phyloP scores from a whole-genome alignment of 2,329 filamentous ascomycete species.

The Pezicula radicicola region DNA sequence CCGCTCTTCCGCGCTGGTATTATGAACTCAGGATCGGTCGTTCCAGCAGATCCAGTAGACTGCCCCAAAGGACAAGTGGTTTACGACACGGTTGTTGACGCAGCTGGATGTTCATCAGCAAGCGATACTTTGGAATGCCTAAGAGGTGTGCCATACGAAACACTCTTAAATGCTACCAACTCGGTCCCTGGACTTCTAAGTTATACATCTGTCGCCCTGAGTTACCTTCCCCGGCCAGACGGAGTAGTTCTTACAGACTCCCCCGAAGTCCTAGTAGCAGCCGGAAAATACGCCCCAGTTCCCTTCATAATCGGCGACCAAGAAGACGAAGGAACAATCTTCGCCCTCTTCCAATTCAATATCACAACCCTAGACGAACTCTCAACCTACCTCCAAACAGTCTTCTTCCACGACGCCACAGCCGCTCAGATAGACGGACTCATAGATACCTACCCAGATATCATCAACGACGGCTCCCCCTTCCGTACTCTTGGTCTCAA shows the following conservation, averaged over 20 bases:
- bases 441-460: slow-evolving; percentile 59
- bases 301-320: slow-evolving; percentile 70
- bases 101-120: slow-evolving; percentile 57
- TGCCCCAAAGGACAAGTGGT: slow-evolving; percentile 60
- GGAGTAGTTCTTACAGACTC: slow-evolving; percentile 58
- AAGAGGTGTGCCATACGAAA: slow-evolving; percentile 54
- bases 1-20: slow-evolving; percentile 73
- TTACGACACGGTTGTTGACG: slow-evolving; percentile 59
- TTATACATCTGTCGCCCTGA: slow-evolving; percentile 66
- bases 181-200: slow-evolving; percentile 66
- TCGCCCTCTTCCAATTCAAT: slow-evolving; percentile 67
- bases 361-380: slow-evolving; percentile 59
- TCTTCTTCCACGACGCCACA: slow-evolving; percentile 59
- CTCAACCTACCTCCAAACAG: slow-evolving; percentile 54
- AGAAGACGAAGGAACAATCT: slow-evolving; percentile 78
- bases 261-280: slow-evolving; percentile 53
- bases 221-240: slow-evolving; percentile 74
- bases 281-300: slow-evolving; percentile 54
- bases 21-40: slow-evolving; percentile 69
- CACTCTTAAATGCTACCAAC: slow-evolving; percentile 63
- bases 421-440: slow-evolving; percentile 48
- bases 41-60: slow-evolving; percentile 63
- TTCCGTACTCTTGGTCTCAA: slow-evolving; percentile 69
- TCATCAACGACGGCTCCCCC: slow-evolving; percentile 55
- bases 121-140: slow-evolving; percentile 64